Evolutionary conservation across 139 green algal genomes (phyloP).

Genomic region (Chlamydomonas eustigma): DNA sequence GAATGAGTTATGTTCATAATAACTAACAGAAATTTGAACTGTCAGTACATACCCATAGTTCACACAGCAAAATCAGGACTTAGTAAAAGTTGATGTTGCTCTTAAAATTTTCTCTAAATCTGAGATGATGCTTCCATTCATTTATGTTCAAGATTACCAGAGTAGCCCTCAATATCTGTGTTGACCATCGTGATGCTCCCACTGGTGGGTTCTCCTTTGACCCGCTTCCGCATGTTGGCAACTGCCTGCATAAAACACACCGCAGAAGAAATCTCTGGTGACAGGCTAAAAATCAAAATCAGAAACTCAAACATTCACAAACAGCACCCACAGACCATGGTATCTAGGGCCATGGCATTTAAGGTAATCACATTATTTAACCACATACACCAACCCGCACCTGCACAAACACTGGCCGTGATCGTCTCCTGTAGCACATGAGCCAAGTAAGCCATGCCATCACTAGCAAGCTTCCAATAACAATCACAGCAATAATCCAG

Average conservation of each 20-base stretch:
- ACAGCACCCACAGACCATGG: no score
- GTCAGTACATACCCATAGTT: no score
- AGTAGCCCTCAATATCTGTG: conserved; percentile 57
- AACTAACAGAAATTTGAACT: no score
- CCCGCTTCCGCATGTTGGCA: conserved; percentile 24
- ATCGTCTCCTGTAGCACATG: conserved; percentile 19
- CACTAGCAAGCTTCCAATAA: not conserved
- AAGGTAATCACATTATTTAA: conserved; percentile 3
- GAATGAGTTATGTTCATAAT: no score
- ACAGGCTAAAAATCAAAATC: not conserved
- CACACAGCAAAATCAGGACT: no score
- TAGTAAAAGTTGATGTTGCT: no score
- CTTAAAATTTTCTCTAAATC: no score
- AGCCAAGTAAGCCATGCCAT: conserved; percentile 4
- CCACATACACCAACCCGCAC: conserved; percentile 22
- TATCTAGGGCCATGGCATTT: no score
- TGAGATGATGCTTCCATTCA: no score
- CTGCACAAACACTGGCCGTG: conserved; percentile 26
- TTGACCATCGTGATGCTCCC: conserved; percentile 44
- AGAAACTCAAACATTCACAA: no score
- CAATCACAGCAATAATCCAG: not conserved
- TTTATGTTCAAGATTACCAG: no score
- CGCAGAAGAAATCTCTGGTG: conserved; percentile 5
- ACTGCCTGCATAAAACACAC: conserved; percentile 1
- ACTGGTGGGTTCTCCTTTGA: conserved; percentile 36